phyloP scores from a whole-genome alignment of 176 grass and related monocot genomes.

The Triticum timopheevii region DNA sequence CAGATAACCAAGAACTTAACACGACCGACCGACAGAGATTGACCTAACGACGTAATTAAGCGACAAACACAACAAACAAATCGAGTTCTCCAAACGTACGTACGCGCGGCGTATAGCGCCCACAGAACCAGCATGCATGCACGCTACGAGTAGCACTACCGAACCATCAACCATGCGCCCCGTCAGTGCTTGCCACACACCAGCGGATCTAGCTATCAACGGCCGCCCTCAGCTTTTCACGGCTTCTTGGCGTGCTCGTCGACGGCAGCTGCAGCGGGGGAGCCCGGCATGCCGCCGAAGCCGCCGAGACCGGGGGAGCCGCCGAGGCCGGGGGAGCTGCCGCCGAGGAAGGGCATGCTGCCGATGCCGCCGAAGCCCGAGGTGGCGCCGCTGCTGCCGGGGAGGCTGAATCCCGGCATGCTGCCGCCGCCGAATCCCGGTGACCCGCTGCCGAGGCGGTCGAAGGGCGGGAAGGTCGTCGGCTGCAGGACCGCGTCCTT shows the following conservation, averaged over 20 bases:
- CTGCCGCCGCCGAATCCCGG: conserved; percentile 38
- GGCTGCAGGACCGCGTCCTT: conserved; percentile 54
- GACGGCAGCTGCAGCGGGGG: conserved; percentile 32
- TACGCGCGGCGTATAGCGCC: conserved; percentile 15
- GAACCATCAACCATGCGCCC: not conserved
- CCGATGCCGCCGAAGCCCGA: conserved; percentile 33
- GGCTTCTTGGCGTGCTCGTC: conserved; percentile 51
- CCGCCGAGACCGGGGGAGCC: conserved; percentile 33
- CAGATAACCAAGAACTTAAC: conserved; percentile 24
- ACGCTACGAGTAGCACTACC: conserved; percentile 8
- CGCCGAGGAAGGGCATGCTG: conserved; percentile 39
- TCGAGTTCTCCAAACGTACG: conserved; percentile 17
- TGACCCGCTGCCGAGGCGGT: conserved; percentile 36
- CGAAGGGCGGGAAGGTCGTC: conserved; percentile 70
- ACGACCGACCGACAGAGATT: not conserved
- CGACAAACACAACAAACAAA: conserved; percentile 29
- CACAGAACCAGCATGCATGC: conserved; percentile 17
- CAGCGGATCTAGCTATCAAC: not conserved
- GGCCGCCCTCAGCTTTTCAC: not conserved
- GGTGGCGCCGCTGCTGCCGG: conserved; percentile 32
- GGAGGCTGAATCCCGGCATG: conserved; percentile 41
- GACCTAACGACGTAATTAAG: conserved; percentile 22
- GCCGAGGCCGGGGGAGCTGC: conserved; percentile 14
- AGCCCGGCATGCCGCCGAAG: conserved; percentile 47
- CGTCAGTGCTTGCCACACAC: not conserved